Base-by-base conservation (phyloP, 306 rosid genomes). In the Sechiopsis laciniata region DNA sequence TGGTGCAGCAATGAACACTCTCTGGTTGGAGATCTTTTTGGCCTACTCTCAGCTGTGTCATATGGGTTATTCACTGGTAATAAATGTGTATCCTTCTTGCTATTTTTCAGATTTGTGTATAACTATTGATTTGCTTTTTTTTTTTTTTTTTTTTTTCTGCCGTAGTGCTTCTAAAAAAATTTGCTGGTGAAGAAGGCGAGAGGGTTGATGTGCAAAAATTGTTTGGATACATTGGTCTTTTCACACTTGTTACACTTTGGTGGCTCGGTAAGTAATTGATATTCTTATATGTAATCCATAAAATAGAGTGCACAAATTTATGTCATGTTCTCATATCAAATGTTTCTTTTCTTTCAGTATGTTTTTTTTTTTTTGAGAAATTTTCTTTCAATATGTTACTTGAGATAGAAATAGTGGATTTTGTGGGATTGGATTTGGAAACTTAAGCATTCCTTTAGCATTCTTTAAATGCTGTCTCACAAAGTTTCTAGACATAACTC, bases 151-250 rank as follows among this genome's bases (percentile, higher is more conserved):
- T 7, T 42, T 22, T 22, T 60, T 7, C 9, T 26, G 67, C 54
- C 61, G 52, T 84, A 94, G 99, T 94, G 73, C 96, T 94, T 56
- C 91, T 94, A 1, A 91, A 94, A 66, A 87, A 91, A 76, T 68
- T 91, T 81, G 84, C 87, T 3, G 99, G 99, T 8, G 96, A 88
- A 79, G 98, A 87, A 85, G 99, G 99, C 54, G 99, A 84, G 78
- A 82, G 86, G 42, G 90, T 85, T 58, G 97, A 94, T 51, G 92
- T 91, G 79, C 97, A 94, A 83, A 94, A 94, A 83, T 85, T 94
- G 86, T 94, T 94, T 75, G 99, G 99, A 79, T 94, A 94, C 84
- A 87, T 94, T 76, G 99, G 99, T 72, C 80, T 94, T 80, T 94
- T 91, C 78, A 84, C 97, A 5, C 91, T 94, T 17, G 85, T 88